Base-by-base conservation (phyloP, 75 land plant genomes). In the Picea sitchensis region DNA sequence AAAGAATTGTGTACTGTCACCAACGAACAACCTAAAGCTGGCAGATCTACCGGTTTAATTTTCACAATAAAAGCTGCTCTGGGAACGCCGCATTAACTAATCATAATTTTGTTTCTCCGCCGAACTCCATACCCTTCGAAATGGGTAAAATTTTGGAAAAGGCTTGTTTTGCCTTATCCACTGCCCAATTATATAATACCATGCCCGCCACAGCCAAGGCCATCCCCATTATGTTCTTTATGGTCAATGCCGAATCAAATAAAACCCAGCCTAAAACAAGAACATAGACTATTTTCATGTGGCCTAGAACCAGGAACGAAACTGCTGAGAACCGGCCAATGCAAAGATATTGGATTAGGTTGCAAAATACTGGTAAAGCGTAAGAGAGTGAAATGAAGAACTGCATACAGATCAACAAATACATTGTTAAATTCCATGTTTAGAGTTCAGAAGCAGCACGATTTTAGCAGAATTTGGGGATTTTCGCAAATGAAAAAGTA, bases 261-360 rank as follows among this genome's bases (percentile, higher is more conserved):
- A 92, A 82, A 30, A 92, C 75, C 93, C 91, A 92, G 0, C 93
- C 93, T 12, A 92, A 65, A 6, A 84, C 79, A n/a, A 92, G 89
- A 17, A 92, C 91, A 59, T 88, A 87, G 1, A 92, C 94, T 38
- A 91, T 92, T 84, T 92, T 92, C 89, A 92, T 92, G 79, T 92
- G 95, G 12, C 95, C 95, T 77, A 92, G 54, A 36, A 92, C 94
- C 77, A 91, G 95, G 87, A 92, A 92, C n/a, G 95, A 86, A 51
- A 89, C 91, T 4, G 95, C 95, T 9, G 93, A 88, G 78, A 92
- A 92, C 13, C 95, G 89, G 17, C 95, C 95, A 59, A 92, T 92
- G 86, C 92, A 91, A 23, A 92, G 75, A 76, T 88, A 92, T 74
- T 92, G 95, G 83, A 93, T 92, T 78, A 85, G 57, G 75, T 92